phyloP scores from a whole-genome alignment of 2,329 filamentous ascomycete species.

The Alternaria triticina region DNA sequence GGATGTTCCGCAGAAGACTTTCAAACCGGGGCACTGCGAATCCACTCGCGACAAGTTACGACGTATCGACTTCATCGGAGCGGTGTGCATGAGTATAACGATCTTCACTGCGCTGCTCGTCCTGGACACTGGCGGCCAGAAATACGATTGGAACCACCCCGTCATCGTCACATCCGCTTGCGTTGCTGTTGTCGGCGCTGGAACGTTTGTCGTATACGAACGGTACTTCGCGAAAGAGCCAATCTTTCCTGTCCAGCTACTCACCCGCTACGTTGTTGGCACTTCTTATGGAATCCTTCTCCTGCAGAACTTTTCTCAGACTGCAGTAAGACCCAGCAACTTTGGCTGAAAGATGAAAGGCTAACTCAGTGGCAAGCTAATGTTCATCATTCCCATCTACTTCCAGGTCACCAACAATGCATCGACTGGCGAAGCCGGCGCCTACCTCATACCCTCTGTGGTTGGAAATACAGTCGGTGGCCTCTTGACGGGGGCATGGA shows the following conservation, averaged over 20 bases:
- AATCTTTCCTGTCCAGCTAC: constrained; percentile 30
- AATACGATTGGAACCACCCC: not conserved
- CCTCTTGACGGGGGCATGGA: constrained; percentile 59
- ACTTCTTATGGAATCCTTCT: constrained; percentile 60
- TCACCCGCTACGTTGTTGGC: constrained; percentile 57
- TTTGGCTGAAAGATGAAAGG: constrained; percentile 61
- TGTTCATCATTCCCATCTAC: not conserved
- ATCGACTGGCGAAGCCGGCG: constrained; percentile 64
- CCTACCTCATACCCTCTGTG: constrained; percentile 71
- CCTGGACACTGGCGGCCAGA: not conserved
- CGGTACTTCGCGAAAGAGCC: not conserved
- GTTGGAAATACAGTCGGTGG: constrained; percentile 70
- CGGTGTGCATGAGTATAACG: not conserved
- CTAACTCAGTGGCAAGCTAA: not conserved
- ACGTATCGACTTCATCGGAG: not conserved
- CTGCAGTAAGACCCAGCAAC: constrained; percentile 22
- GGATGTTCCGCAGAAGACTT: not conserved
- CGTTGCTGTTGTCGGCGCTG: not conserved
- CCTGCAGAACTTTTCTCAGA: constrained; percentile 45
- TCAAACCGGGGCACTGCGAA: not conserved
- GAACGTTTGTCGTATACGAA: not conserved
- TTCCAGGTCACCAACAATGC: constrained; percentile 68
- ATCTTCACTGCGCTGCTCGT: not conserved
- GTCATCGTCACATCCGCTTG: not conserved
- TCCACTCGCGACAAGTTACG: not conserved